These are phyloP conservation scores for Kwoniella dendrophila DNA, from an alignment of 768 basidiomycete genomes.

Conservation along the genomic window DNA sequence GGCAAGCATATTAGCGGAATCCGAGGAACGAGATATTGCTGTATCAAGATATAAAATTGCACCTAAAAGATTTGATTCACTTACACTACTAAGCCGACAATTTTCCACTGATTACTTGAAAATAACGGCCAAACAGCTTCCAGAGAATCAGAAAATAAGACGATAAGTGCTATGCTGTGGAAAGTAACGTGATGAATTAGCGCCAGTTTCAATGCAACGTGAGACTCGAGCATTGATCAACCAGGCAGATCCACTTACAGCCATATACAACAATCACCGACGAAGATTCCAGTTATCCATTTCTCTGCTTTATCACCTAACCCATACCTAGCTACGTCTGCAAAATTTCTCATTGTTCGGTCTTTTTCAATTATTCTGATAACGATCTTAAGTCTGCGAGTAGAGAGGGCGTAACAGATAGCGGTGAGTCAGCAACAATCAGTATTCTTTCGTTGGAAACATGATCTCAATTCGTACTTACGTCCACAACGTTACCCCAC, in stretches of 20 bases:
- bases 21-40: conserved; percentile 30
- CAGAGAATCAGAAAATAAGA: conserved; percentile 47
- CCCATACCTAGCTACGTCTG: conserved; percentile 46
- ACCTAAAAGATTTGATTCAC: conserved; percentile 31
- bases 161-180: conserved; percentile 44
- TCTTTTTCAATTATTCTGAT: conserved; percentile 50
- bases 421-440: background rate
- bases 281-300: conserved; percentile 41
- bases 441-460: background rate
- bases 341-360: conserved; percentile 40
- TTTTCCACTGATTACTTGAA: conserved; percentile 46
- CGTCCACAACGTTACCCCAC: conserved; percentile 40
- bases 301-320: conserved; percentile 37
- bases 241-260: conserved; percentile 28
- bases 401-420: background rate
- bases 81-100: conserved; percentile 38
- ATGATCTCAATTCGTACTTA: conserved; percentile 22
- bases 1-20: background rate
- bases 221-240: background rate
- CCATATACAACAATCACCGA: conserved; percentile 42
- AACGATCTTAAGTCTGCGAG: conserved; percentile 43
- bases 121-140: conserved; percentile 45
- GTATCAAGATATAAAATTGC: conserved; percentile 45
- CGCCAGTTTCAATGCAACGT: background rate
- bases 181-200: no score